Conservation (phyloP, 805 yeast species). For the Cyberlindnera veronae region DNA sequence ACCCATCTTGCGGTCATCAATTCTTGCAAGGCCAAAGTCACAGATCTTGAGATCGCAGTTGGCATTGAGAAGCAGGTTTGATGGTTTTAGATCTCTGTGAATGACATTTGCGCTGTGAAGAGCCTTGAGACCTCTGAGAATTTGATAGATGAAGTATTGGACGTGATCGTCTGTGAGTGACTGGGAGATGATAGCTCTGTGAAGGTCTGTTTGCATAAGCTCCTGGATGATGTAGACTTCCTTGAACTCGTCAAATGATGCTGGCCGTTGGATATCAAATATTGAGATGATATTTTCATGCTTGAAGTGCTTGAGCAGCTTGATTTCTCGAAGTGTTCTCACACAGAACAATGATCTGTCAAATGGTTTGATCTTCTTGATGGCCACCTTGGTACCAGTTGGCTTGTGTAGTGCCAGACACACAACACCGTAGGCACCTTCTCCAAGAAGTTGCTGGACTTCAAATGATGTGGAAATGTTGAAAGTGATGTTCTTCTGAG, state of each 20-base stretch:
- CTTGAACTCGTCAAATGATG: conserved; percentile 65
- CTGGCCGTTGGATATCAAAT: conserved; percentile 85
- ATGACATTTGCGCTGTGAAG: conserved; percentile 92
- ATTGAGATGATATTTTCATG: conserved; percentile 92
- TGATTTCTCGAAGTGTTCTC: conserved; percentile 85
- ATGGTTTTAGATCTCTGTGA: conserved; percentile 91
- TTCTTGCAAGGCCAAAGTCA: conserved; percentile 86
- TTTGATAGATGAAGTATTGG: conserved; percentile 90
- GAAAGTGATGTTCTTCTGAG: conserved; percentile 49
- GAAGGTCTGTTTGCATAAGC: conserved; percentile 84
- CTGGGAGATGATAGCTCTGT: conserved; percentile 78
- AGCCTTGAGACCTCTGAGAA: conserved; percentile 83
- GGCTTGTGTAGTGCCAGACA: conserved; percentile 87
- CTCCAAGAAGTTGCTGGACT: conserved; percentile 82
- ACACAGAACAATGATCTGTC: conserved; percentile 85
- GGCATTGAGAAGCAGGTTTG: conserved; percentile 79
- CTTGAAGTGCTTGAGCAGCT: conserved; percentile 81
- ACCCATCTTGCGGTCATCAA: conserved; percentile 26
- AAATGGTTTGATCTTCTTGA: conserved; percentile 91
- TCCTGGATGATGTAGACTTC: conserved; percentile 90
- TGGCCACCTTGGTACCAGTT: conserved; percentile 86
- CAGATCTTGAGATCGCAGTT: conserved; percentile 93
- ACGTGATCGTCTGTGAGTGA: conserved; percentile 86
- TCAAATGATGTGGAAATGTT: conserved; percentile 87
- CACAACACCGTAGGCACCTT: conserved; percentile 95